These are phyloP conservation scores for Escovopsis weberi DNA, from an alignment of 2,329 filamentous ascomycete species.

Conservation along the genomic window DNA sequence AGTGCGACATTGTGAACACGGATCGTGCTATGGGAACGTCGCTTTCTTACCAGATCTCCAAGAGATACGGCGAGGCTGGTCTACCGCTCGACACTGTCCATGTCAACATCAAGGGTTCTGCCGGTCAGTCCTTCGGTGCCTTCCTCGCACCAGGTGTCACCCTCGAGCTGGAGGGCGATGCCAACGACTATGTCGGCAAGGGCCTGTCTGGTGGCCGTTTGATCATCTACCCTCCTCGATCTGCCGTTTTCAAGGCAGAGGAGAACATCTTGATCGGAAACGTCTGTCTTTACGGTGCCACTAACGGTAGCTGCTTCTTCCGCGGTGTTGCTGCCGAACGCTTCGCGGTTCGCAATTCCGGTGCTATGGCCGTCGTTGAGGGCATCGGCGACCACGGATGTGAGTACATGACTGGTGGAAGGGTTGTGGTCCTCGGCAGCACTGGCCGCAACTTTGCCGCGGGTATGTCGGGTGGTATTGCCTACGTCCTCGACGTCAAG, in stretches of 20 bases:
- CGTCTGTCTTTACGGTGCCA: conserved; percentile 89
- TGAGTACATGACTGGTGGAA: conserved; percentile 98
- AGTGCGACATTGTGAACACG: conserved; percentile 93
- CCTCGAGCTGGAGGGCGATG: conserved; percentile 84
- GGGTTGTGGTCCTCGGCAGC: conserved; percentile 70
- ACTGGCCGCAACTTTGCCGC: conserved; percentile 96
- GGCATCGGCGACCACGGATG: conserved; percentile 93
- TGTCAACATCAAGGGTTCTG: conserved; percentile 90
- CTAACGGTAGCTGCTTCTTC: conserved; percentile 86
- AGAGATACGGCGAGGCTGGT: conserved; percentile 77
- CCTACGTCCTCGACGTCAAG: conserved; percentile 82
- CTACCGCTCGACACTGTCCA: conserved; percentile 88
- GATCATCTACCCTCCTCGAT: conserved; percentile 83
- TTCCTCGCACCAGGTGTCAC: conserved; percentile 89
- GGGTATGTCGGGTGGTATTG: conserved; percentile 97
- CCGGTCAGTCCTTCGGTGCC: conserved; percentile 91
- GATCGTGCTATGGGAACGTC: conserved; percentile 89
- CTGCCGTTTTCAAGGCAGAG: conserved; percentile 86
- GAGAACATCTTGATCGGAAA: conserved; percentile 93
- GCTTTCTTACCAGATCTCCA: conserved; percentile 89
- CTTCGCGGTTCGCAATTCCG: conserved; percentile 92
- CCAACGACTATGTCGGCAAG: conserved; percentile 96
- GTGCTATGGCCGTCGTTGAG: conserved; percentile 90
- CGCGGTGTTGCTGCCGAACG: conserved; percentile 90
- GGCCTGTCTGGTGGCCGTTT: conserved; percentile 84